Percentiles rank a stretch among this genome's conserved stretches.
Evolutionary conservation across 1,139 yeast genomes (phyloP).

Genomic region (Suhomyces chickasaworum): DNA sequence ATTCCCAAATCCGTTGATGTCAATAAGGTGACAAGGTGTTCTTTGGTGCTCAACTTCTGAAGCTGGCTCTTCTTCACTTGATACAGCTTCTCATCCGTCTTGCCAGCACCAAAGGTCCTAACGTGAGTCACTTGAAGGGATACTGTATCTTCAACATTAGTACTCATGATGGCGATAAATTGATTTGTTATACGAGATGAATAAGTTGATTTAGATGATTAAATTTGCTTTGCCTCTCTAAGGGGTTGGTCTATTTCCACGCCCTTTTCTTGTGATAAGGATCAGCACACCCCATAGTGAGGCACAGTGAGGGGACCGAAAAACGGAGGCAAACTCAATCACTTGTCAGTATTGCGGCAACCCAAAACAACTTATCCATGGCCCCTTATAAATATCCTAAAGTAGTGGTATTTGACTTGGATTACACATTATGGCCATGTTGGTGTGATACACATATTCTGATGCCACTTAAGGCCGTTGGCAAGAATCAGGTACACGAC

Average conservation of each 20-base stretch:
- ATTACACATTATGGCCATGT: slow-evolving; percentile 77
- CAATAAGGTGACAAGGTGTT: slow-evolving; percentile 16
- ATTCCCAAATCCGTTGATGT: slow-evolving; percentile 13
- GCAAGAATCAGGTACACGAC: slow-evolving; percentile 38
- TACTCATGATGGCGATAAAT: slow-evolving; percentile 2
- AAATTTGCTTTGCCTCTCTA: slow-evolving; percentile 13
- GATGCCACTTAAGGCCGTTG: slow-evolving; percentile 46
- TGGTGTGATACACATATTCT: slow-evolving; percentile 68
- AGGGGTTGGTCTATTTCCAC: slow-evolving; percentile 13
- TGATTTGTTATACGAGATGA: background rate
- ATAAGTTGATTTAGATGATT: background rate
- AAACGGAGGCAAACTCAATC: background rate
- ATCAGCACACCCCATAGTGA: slow-evolving; percentile 2
- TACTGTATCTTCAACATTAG: slow-evolving; percentile 5
- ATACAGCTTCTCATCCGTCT: slow-evolving; percentile 6
- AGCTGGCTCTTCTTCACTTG: slow-evolving; percentile 10
- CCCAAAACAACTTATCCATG: slow-evolving; percentile 1
- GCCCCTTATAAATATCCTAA: slow-evolving; percentile 43
- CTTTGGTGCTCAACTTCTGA: slow-evolving; percentile 14
- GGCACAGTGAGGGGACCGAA: slow-evolving; percentile 1
- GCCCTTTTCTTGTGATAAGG: slow-evolving; percentile 5
- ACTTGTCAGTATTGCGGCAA: background rate
- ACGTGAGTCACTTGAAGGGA: slow-evolving; percentile 15
- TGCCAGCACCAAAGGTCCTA: slow-evolving; percentile 8
- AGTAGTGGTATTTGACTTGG: slow-evolving; percentile 72